A percentile compares a stretch with the other conserved stretches of the same genome.
Evolutionary conservation across 495 filamentous ascomycete species (phyloP).

Genomic region (Tuber calosporum): DNA sequence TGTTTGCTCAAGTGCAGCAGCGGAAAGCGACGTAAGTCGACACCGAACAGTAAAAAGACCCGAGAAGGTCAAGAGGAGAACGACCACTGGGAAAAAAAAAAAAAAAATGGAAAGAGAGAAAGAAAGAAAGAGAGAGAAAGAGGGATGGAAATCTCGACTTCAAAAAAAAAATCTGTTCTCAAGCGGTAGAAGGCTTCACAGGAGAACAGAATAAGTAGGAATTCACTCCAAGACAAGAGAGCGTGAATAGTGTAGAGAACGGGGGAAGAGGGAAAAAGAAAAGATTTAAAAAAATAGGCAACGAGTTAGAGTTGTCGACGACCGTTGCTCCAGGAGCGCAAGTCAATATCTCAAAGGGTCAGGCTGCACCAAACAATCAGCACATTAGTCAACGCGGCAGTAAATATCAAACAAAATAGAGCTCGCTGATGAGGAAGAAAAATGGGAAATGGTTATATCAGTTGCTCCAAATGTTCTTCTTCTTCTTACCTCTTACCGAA

Average conservation of each 20-base stretch:
- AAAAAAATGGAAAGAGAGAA: no score
- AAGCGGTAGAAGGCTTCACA: not conserved
- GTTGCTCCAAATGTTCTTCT: not conserved
- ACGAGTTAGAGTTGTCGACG: not conserved
- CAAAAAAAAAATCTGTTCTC: not conserved
- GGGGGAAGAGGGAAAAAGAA: not conserved
- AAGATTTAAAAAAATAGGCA: not conserved
- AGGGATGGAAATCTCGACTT: not conserved
- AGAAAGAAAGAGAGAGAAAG: not conserved
- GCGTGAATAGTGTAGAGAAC: not conserved
- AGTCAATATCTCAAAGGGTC: not conserved
- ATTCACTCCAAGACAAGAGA: not conserved
- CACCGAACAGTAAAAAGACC: not conserved
- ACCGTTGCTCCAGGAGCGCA: constrained; percentile 1
- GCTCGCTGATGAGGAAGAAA: not conserved
- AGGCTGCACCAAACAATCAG: constrained; percentile 5
- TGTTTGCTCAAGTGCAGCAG: not conserved
- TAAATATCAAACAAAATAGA: constrained; percentile 2
- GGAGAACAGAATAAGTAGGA: not conserved
- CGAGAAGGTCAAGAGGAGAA: not conserved
- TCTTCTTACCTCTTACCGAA: not conserved
- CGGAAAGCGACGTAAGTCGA: constrained; percentile 3
- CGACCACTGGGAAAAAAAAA: not conserved
- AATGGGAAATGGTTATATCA: not conserved
- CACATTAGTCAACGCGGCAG: not conserved